These are phyloP conservation scores for Globisporangium megalacanthum DNA, from an alignment of 352 stramenopile genomes.

Conservation along the genomic window DNA sequence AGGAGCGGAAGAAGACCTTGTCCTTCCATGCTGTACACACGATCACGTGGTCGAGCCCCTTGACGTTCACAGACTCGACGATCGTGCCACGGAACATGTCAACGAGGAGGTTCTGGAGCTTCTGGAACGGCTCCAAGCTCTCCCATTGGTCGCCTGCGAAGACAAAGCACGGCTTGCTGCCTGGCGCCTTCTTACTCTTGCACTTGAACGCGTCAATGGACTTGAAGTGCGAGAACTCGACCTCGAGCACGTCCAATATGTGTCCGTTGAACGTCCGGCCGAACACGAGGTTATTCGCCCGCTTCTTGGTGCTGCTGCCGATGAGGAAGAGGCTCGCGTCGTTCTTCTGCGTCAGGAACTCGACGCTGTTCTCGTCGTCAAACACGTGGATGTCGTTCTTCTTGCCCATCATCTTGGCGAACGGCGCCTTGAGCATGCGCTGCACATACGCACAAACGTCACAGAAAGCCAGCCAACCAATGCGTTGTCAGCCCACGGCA, in stretches of 20 bases:
- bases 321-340: conserved; percentile 96
- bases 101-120: conserved; percentile 93
- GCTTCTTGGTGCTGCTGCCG: conserved; percentile 98
- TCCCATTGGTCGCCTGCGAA: conserved; percentile 96
- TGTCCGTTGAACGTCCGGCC: conserved; percentile 97
- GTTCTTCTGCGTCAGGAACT: conserved; percentile 97
- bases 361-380: conserved; percentile 89
- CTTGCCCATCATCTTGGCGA: conserved; percentile 87
- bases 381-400: conserved; percentile 95
- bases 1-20: conserved; percentile 94
- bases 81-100: conserved; percentile 98
- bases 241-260: conserved; percentile 98
- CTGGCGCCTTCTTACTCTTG: conserved; percentile 89
- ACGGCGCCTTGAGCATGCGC: conserved; percentile 84
- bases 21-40: conserved; percentile 93
- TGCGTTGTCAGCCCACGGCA: neutral
- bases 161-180: conserved; percentile 94
- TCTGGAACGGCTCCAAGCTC: conserved; percentile 84
- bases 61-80: conserved; percentile 94
- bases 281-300: conserved; percentile 97
- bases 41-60: conserved; percentile 96
- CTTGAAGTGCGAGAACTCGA: conserved; percentile 95
- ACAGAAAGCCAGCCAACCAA: neutral
- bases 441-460: conserved; percentile 12
- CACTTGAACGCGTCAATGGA: conserved; percentile 91